phyloP scores from a whole-genome alignment of 139 green algal species.

The Volvox reticuliferus region DNA sequence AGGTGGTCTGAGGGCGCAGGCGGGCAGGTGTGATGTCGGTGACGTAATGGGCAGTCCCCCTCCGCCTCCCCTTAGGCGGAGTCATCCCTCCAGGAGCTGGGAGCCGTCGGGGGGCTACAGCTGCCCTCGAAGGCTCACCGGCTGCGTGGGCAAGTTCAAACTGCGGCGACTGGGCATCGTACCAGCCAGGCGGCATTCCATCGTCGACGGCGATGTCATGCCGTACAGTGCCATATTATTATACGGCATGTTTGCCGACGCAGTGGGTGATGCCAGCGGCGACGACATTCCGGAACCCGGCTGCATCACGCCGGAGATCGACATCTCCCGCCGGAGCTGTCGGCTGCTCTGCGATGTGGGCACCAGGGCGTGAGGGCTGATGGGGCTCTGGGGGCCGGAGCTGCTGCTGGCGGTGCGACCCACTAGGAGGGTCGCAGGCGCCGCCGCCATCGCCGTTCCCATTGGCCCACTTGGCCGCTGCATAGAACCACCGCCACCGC shows the following conservation, averaged over 20 bases:
- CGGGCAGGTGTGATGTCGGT: too few species aligned
- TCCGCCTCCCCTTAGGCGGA: too few species aligned
- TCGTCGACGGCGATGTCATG: not conserved
- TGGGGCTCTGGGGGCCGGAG: not conserved
- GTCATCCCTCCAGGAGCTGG: too few species aligned
- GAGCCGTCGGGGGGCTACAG: not conserved
- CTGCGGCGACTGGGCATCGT: not conserved
- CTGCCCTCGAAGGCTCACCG: not conserved
- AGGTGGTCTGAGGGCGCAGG: too few species aligned
- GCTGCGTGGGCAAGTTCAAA: not conserved
- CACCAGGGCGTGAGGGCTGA: not conserved
- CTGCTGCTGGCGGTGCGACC: not conserved
- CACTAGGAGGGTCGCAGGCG: not conserved
- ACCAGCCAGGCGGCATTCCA: not conserved
- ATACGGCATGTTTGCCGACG: not conserved
- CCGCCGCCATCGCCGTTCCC: not conserved
- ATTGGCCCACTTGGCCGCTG: not conserved
- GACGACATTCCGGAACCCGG: not conserved
- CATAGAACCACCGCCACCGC: not conserved
- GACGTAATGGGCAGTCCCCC: too few species aligned
- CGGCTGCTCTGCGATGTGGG: not conserved
- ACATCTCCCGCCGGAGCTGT: not conserved
- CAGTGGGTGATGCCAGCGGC: not conserved
- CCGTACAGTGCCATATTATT: not conserved
- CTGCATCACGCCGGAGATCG: not conserved